Evolutionary conservation across 2,329 filamentous ascomycete species (phyloP).

Genomic region (Sporothrix brunneoviolacea): DNA sequence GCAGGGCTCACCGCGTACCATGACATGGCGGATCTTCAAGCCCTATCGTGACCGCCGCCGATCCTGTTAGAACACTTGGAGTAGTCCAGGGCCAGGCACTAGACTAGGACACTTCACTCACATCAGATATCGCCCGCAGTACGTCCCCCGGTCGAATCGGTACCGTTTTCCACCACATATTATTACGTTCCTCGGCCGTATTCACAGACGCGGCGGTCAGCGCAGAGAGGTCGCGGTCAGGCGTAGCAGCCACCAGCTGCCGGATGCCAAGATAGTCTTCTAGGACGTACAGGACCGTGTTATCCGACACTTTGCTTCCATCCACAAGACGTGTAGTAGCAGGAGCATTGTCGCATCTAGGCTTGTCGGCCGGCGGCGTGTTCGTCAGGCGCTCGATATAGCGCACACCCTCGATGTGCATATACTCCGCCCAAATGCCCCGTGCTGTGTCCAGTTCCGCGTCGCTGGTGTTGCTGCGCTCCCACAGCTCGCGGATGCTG

Average conservation of each 20-base stretch:
- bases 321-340: neutral
- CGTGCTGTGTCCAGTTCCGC: neutral
- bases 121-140: neutral
- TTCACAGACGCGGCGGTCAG: neutral
- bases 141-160: neutral
- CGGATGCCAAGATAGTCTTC: slow-evolving; percentile 5
- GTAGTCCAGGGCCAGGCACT: neutral
- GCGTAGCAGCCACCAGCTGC: neutral
- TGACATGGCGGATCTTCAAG: neutral
- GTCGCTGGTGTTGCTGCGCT: neutral
- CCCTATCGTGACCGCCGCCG: too few relatives aligned
- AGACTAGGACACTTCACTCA: neutral
- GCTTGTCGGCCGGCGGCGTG: neutral
- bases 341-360: neutral
- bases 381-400: slow-evolving; percentile 1
- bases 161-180: neutral
- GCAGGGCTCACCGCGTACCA: neutral
- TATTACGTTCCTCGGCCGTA: neutral
- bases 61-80: too few relatives aligned
- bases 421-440: slow-evolving; percentile 3
- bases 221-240: neutral
- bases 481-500: neutral
- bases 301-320: neutral
- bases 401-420: slow-evolving; percentile 1
- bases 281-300: neutral